Percentiles rank a stretch among this genome's conserved stretches.
phyloP scores from a whole-genome alignment of 2,329 filamentous ascomycete genomes.

The Aureobasidium sp. region DNA sequence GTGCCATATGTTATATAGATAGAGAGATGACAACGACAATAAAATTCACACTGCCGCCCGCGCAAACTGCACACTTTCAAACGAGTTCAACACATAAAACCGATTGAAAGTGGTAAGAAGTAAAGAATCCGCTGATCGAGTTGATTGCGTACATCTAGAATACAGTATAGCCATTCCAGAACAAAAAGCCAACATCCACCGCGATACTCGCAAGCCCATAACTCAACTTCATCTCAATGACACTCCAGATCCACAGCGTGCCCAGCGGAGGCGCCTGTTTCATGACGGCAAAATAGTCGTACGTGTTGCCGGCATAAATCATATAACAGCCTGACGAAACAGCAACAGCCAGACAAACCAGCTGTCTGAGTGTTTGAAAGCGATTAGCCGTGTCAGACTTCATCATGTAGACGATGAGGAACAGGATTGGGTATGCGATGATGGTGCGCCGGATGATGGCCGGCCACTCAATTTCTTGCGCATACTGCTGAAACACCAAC shows the following conservation, averaged over 20 bases:
- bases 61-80: too few relatives aligned
- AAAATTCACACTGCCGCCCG: too few relatives aligned
- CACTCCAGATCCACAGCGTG: conserved; percentile 86
- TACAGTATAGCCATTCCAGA: conserved; percentile 49
- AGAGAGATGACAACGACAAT: too few relatives aligned
- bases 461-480: conserved; percentile 54
- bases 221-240: conserved; percentile 73
- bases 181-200: conserved; percentile 46
- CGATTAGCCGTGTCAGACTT: conserved; percentile 35
- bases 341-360: conserved; percentile 58
- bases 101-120: not conserved
- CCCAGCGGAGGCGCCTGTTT: conserved; percentile 84
- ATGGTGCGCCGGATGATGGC: conserved; percentile 48
- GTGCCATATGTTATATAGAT: too few relatives aligned
- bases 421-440: conserved; percentile 39
- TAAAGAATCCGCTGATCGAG: too few relatives aligned
- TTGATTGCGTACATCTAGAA: conserved; percentile 24
- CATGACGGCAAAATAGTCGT: conserved; percentile 82
- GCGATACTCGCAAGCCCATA: conserved; percentile 54
- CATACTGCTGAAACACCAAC: conserved; percentile 70
- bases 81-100: too few relatives aligned
- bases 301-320: conserved; percentile 71
- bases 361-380: conserved; percentile 40
- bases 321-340: conserved; percentile 66
- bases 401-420: conserved; percentile 39